Evolutionary conservation across 148 eudicot genomes (phyloP).

Genomic region (Camellia sinensis): DNA sequence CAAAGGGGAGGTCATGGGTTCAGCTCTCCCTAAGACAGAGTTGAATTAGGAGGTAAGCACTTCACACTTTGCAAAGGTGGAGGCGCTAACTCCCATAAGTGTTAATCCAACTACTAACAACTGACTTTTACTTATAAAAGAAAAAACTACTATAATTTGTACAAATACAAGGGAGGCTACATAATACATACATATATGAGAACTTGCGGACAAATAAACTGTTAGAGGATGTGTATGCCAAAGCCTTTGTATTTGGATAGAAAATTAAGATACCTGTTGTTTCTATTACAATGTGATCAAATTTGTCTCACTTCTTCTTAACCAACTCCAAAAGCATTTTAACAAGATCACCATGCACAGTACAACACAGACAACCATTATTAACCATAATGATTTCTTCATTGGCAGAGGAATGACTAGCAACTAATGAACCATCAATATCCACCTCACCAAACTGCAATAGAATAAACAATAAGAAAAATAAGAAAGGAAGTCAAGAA

Average conservation of each 20-base stretch:
- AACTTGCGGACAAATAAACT: background rate
- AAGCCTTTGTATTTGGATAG: background rate
- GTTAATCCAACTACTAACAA: too few relatives aligned
- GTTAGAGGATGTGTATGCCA: background rate
- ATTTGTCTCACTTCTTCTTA: constrained; percentile 65
- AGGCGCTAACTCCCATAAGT: too few relatives aligned
- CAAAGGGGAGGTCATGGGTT: too few relatives aligned
- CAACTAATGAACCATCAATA: constrained; percentile 92
- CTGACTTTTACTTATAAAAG: too few relatives aligned
- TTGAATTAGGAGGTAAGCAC: too few relatives aligned
- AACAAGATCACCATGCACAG: constrained; percentile 91
- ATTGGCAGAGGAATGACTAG: constrained; percentile 84
- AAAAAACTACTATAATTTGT: background rate
- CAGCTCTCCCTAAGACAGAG: too few relatives aligned
- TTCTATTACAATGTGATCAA: constrained; percentile 95
- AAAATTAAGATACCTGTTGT: constrained; percentile 63
- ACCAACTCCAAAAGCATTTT: constrained; percentile 85
- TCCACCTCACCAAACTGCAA: constrained; percentile 95
- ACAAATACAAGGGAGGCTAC: background rate
- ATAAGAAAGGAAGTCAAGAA: background rate
- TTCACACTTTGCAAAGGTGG: too few relatives aligned
- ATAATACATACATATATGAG: background rate
- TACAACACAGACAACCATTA: constrained; percentile 94
- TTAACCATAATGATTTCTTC: constrained; percentile 93
- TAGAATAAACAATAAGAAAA: background rate